Evolutionary conservation across 2,329 filamentous ascomycete genomes (phyloP).

Genomic region (Ceratocystis huliohia): DNA sequence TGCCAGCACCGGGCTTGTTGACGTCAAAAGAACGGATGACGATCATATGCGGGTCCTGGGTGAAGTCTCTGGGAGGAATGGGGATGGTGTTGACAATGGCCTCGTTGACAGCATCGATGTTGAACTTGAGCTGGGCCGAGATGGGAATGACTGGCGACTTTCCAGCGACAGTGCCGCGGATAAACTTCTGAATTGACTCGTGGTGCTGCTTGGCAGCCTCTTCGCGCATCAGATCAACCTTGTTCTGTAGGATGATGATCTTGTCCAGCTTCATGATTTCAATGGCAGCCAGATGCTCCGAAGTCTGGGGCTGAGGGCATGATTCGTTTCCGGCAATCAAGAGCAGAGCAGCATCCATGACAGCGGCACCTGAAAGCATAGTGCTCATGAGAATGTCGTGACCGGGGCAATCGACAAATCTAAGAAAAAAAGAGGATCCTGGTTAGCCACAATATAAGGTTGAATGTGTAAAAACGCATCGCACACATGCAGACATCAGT

Average conservation of each 20-base stretch:
- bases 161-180: constrained; percentile 90
- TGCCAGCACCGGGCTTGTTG: constrained; percentile 98
- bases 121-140: constrained; percentile 96
- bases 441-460: constrained; percentile 23
- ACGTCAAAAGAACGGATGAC: constrained; percentile 98
- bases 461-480: too few relatives aligned
- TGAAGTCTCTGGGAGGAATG: constrained; percentile 81
- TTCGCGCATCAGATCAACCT: constrained; percentile 96
- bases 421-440: constrained; percentile 28
- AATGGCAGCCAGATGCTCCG: constrained; percentile 95
- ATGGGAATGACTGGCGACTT: constrained; percentile 94
- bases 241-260: constrained; percentile 99
- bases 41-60: constrained; percentile 91
- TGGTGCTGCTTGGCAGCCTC: constrained; percentile 89
- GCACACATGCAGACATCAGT: too few relatives aligned
- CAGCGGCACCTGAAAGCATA: constrained; percentile 97
- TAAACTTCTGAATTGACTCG: constrained; percentile 96
- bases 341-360: constrained; percentile 97
- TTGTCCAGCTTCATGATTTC: constrained; percentile 99
- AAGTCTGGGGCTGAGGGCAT: constrained; percentile 95
- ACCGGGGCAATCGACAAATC: constrained; percentile 95
- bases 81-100: constrained; percentile 91
- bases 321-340: constrained; percentile 97
- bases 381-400: constrained; percentile 99
- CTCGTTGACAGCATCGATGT: constrained; percentile 97